These are phyloP conservation scores for Tolypocladium tundrense DNA, from an alignment of 2,329 filamentous ascomycete species.

Conservation along the genomic window DNA sequence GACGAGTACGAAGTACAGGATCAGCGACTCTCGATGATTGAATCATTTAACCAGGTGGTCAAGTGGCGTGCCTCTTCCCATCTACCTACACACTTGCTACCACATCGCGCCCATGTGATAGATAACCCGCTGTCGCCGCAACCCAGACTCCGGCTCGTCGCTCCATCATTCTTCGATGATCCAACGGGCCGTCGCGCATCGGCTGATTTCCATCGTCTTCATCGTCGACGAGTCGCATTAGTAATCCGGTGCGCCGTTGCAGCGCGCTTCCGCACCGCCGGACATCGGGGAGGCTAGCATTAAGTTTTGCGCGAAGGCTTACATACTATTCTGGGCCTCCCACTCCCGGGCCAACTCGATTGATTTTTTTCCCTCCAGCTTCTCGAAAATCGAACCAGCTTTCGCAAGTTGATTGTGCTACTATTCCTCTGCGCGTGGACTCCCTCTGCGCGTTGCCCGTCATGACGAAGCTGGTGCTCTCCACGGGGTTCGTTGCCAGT, in stretches of 20 bases:
- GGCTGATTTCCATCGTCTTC: background rate
- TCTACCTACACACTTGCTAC: background rate
- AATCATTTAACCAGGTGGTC: background rate
- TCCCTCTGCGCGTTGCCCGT: slow-evolving; percentile 7
- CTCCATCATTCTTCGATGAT: background rate
- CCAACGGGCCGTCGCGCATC: background rate
- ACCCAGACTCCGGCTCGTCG: background rate
- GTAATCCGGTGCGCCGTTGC: background rate
- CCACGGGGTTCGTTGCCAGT: slow-evolving; percentile 61
- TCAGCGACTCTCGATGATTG: background rate
- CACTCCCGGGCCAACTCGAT: background rate
- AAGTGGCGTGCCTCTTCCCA: background rate
- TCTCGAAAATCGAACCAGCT: background rate
- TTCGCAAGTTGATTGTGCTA: background rate
- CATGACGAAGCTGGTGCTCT: slow-evolving; percentile 74
- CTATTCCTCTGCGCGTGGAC: background rate
- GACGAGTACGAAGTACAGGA: background rate
- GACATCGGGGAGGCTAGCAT: background rate
- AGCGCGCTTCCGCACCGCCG: background rate
- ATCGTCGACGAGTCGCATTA: background rate
- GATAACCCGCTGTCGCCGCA: background rate
- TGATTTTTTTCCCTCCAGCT: background rate
- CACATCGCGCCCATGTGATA: background rate
- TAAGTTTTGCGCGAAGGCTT: background rate
- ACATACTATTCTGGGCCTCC: background rate